A percentile compares a stretch with the other conserved stretches of the same genome.
Evolutionary conservation across 1,139 yeast genomes (phyloP).

Genomic region (Nematodospora anomalae): DNA sequence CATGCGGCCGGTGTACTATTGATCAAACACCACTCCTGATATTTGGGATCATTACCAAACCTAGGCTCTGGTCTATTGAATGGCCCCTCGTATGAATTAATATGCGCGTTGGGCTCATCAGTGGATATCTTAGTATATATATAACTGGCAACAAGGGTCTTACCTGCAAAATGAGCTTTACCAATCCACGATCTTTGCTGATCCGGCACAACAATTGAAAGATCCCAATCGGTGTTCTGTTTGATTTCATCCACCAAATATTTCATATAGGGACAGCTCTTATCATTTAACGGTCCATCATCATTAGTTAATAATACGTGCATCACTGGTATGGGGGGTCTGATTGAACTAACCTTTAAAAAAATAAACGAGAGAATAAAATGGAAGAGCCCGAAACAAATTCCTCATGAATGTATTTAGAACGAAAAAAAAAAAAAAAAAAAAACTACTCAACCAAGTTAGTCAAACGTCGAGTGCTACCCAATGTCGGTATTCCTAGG

Average conservation of each 20-base stretch:
- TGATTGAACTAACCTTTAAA: too few species aligned
- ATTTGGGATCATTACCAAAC: constrained; percentile 29
- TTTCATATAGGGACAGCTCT: constrained; percentile 83
- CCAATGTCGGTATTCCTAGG: constrained; percentile 73
- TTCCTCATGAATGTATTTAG: too few species aligned
- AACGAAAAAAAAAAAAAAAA: neutral
- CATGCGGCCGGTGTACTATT: constrained; percentile 97
- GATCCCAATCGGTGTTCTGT: constrained; percentile 72
- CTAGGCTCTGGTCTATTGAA: constrained; percentile 46
- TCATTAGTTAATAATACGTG: constrained; percentile 74
- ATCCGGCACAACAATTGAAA: constrained; percentile 81
- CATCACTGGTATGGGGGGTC: too few species aligned
- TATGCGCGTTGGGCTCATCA: constrained; percentile 19
- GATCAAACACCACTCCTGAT: constrained; percentile 80
- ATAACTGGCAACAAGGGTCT: constrained; percentile 65
- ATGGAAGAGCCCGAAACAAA: too few species aligned
- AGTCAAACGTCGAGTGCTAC: too few species aligned
- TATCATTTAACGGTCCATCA: constrained; percentile 88
- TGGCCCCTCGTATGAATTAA: constrained; percentile 68
- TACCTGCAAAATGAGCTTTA: constrained; percentile 93
- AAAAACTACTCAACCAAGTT: neutral
- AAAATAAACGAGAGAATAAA: too few species aligned
- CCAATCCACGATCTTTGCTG: constrained; percentile 93
- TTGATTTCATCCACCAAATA: constrained; percentile 72
- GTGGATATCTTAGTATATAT: constrained; percentile 54